phyloP scores from a whole-genome alignment of 2,329 filamentous ascomycete genomes.

The Hypomyces perniciosus region DNA sequence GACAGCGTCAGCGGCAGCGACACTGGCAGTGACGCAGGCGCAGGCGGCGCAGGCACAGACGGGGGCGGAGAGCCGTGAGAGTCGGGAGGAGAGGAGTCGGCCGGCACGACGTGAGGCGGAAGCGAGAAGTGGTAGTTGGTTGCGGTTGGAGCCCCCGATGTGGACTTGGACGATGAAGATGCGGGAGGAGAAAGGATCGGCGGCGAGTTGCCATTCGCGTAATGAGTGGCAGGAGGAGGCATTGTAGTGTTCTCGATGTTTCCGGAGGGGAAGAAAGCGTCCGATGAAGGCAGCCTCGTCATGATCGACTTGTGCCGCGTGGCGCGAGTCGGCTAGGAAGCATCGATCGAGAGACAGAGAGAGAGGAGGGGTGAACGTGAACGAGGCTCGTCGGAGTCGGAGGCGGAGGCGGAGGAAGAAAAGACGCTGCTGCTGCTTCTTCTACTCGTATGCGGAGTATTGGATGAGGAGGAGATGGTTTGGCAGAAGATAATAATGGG shows the following conservation, averaged over 20 bases:
- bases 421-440: too few species aligned
- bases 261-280: constrained; percentile 38
- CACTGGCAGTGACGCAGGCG: not conserved
- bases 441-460: too few species aligned
- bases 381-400: not conserved
- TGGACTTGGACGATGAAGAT: not conserved
- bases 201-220: constrained; percentile 1
- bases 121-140: not conserved
- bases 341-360: not conserved
- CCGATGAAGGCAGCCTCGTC: constrained; percentile 35
- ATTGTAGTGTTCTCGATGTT: constrained; percentile 23
- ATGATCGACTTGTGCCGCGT: constrained; percentile 20
- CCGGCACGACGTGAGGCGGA: not conserved
- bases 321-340: not conserved
- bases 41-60: not conserved
- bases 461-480: too few species aligned
- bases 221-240: constrained; percentile 4
- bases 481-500: too few species aligned
- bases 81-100: not conserved
- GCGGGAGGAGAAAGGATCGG: constrained; percentile 8
- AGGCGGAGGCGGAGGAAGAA: too few species aligned
- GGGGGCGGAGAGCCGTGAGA: not conserved
- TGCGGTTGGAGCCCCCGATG: not conserved
- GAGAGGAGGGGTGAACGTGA: not conserved
- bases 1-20: not conserved